Percentiles rank a stretch among this genome's conserved stretches.
These are phyloP conservation scores for Aphanomyces astaci DNA, from an alignment of 352 stramenopile genomes.

Conservation along the genomic window DNA sequence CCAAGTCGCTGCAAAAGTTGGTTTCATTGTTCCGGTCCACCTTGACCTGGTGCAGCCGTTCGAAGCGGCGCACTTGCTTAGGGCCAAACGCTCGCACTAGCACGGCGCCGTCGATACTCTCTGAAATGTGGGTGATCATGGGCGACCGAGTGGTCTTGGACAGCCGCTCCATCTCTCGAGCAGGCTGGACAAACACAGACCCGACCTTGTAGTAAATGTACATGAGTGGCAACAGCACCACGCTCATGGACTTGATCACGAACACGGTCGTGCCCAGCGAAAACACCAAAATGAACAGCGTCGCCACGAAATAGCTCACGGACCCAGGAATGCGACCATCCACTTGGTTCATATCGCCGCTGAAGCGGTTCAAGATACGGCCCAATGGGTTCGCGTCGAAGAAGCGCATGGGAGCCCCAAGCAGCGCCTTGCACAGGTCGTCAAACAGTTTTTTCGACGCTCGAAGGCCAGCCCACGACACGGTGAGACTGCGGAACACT, in stretches of 20 bases:
- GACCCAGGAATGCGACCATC: background rate
- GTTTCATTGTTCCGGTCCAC: slow-evolving; percentile 18
- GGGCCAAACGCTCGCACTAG: slow-evolving; percentile 24
- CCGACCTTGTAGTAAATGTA: too few species aligned
- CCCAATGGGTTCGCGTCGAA: background rate
- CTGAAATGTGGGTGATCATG: background rate
- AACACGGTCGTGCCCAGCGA: background rate
- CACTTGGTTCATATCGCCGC: background rate
- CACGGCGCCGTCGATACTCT: background rate
- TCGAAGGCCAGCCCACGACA: background rate
- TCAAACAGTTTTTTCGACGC: background rate
- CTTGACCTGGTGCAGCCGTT: slow-evolving; percentile 25
- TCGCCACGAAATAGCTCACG: background rate
- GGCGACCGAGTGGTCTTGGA: slow-evolving; percentile 24
- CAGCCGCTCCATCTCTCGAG: slow-evolving; percentile 31
- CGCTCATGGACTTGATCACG: background rate
- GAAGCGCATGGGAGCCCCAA: slow-evolving; percentile 1
- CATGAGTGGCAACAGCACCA: background rate
- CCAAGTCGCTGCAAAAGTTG: slow-evolving; percentile 26
- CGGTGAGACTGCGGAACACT: background rate
- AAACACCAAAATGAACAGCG: background rate
- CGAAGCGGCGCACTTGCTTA: slow-evolving; percentile 4
- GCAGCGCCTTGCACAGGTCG: background rate
- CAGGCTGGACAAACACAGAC: background rate
- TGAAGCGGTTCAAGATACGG: background rate